Conservation (phyloP, 257 asterid species). For the Fraxinus quadrangulata region DNA sequence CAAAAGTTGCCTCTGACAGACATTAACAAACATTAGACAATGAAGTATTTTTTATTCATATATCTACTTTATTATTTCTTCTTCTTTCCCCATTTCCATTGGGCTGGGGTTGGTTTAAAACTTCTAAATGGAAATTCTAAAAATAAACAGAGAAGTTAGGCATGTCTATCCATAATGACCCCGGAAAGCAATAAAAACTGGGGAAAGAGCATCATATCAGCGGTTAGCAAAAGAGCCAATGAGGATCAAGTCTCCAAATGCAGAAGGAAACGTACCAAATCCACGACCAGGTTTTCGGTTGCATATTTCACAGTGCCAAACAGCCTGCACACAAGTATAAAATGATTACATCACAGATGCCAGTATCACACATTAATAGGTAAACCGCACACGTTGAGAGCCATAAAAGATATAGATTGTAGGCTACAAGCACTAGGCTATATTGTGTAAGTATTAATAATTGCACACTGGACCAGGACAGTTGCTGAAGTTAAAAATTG, state of each 20-base stretch:
- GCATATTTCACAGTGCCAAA: constrained; percentile 36
- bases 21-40: background rate
- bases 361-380: background rate
- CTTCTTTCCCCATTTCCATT: background rate
- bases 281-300: constrained; percentile 31
- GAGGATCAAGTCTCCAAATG: background rate
- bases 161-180: background rate
- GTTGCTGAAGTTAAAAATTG: background rate
- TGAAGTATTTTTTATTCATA: background rate
- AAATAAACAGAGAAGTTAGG: background rate
- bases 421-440: background rate
- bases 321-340: constrained; percentile 30
- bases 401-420: background rate
- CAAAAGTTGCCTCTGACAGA: constrained; percentile 22
- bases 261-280: constrained; percentile 29
- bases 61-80: background rate
- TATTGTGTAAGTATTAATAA: background rate
- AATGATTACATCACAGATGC: background rate
- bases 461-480: background rate
- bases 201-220: background rate
- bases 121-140: background rate
- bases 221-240: background rate
- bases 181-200: background rate
- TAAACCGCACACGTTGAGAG: background rate
- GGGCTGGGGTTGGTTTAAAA: background rate